Evolutionary conservation across 1,139 yeast species (phyloP), one percentile per base, ranked within the genome.

Genomic region (Debaryomyces psychrophilus): DNA sequence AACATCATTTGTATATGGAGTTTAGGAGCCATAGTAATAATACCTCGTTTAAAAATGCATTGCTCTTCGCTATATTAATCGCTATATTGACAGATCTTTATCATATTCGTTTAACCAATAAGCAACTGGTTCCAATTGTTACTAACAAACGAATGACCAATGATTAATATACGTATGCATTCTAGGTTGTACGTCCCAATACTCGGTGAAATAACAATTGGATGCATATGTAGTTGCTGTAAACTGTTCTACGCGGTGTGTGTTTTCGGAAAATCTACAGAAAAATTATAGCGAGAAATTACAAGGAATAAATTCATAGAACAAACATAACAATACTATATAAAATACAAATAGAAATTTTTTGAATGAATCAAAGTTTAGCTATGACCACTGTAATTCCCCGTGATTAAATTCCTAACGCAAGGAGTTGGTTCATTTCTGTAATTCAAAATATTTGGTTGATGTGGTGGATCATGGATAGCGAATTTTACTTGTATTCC

Each of bases 401-500:
- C 76, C 50, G 69, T 67, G 11, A 68, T 59, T 51, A 71, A 59
- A 51, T 67, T 70, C 45, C 71, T 60, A 23, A 61, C 62, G 27
- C 65, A 60, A 9, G 74, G 69, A 37, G 69, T 57, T 44, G 59
- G 66, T 43, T 46, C 46, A 11, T 51, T 47, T 17, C 55, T 55
- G 35, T 50, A 54, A 23, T 54, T 54, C 38, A 57, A 48, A 41
- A 60, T 58, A 43, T 53, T 55, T 43, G 59, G 60, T 15, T 59
- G 54, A 26, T 53, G 47, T 11, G 64, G 64, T 17, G 72, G 67
- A 44, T 70, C 65, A 20, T 56, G 56, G 14, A 73, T 58, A 33
- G 64, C 72, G 65, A 85, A 87, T 61, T 84, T 82, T 43, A 85
- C 71, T 58, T 84, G 87, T 37, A 83, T 82, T 29, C 96, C 96